These are phyloP conservation scores for Acephala macrosclerotiorum DNA, from an alignment of 2,329 filamentous ascomycete genomes.

Conservation along the genomic window DNA sequence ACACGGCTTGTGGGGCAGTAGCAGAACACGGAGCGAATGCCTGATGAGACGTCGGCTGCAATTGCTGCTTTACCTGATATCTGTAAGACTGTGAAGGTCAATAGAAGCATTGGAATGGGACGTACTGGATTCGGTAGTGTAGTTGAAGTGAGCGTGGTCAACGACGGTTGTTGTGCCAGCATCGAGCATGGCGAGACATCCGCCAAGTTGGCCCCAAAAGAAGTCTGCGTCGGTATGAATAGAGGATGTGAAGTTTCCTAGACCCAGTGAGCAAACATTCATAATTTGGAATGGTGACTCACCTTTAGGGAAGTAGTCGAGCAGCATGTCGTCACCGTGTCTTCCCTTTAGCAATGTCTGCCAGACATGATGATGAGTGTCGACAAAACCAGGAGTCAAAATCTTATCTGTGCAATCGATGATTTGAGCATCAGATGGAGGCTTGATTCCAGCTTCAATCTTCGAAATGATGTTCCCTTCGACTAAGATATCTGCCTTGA, in stretches of 20 bases:
- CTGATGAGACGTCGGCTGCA: slow-evolving; percentile 51
- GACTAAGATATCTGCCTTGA: slow-evolving; percentile 40
- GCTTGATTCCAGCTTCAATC: slow-evolving; percentile 41
- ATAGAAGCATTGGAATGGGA: slow-evolving; percentile 8
- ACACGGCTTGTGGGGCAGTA: slow-evolving; percentile 47
- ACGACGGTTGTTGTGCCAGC: slow-evolving; percentile 53
- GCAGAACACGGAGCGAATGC: slow-evolving; percentile 55
- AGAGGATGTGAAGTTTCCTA: slow-evolving; percentile 48
- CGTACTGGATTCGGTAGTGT: slow-evolving; percentile 43
- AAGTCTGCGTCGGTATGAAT: slow-evolving; percentile 51
- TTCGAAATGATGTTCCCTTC: slow-evolving; percentile 45
- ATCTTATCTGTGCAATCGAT: slow-evolving; percentile 49
- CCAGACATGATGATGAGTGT: slow-evolving; percentile 46
- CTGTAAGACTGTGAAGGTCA: slow-evolving; percentile 14
- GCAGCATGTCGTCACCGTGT: slow-evolving; percentile 49
- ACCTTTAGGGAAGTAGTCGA: slow-evolving; percentile 52
- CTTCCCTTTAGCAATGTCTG: slow-evolving; percentile 48
- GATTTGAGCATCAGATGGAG: slow-evolving; percentile 32
- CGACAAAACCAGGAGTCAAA: slow-evolving; percentile 47
- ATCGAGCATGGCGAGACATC: slow-evolving; percentile 50
- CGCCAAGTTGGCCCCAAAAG: slow-evolving; percentile 54
- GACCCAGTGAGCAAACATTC: slow-evolving; percentile 8
- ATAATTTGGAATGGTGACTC: background rate
- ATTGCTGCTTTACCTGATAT: slow-evolving; percentile 45
- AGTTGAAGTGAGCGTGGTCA: slow-evolving; percentile 48